Evolutionary conservation across 129 eudicot species (phyloP).

Genomic region (Flaveria sonorensis): DNA sequence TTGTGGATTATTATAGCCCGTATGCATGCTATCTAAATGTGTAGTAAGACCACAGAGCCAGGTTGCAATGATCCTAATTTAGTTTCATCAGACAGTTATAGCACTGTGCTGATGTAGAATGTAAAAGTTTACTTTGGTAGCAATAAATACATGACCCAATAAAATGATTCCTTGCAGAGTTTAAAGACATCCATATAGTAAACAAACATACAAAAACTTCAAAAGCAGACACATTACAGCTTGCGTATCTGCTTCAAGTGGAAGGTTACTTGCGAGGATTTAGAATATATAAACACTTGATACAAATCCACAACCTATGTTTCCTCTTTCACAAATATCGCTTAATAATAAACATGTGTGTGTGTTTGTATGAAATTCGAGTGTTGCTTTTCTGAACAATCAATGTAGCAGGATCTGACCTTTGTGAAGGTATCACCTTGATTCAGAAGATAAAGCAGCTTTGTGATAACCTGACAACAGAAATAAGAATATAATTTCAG

Average conservation of each 20-base stretch:
- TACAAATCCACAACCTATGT: background rate
- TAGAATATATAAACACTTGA: background rate
- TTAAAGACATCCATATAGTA: background rate
- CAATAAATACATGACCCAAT: background rate
- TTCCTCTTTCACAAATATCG: background rate
- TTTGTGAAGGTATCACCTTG: conserved; percentile 92
- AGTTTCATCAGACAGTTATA: background rate
- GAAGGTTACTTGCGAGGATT: background rate
- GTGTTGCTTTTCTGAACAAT: conserved; percentile 15
- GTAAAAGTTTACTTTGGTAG: background rate
- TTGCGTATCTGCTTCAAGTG: background rate
- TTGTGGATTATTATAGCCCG: background rate
- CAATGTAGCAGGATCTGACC: conserved; percentile 44
- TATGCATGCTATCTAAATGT: conserved; percentile 22
- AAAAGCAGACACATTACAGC: conserved; percentile 6
- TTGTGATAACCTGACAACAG: conserved; percentile 79
- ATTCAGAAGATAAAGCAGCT: conserved; percentile 89
- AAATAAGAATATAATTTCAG: conserved; percentile 9
- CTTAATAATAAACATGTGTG: background rate
- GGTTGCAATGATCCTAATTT: background rate
- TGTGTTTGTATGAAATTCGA: background rate
- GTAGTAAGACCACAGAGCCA: background rate
- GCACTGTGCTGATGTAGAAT: background rate
- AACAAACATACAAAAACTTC: background rate
- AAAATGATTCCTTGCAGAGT: background rate